Conservation (phyloP, 257 asterid genomes). For the Nicotiana sylvestris region DNA sequence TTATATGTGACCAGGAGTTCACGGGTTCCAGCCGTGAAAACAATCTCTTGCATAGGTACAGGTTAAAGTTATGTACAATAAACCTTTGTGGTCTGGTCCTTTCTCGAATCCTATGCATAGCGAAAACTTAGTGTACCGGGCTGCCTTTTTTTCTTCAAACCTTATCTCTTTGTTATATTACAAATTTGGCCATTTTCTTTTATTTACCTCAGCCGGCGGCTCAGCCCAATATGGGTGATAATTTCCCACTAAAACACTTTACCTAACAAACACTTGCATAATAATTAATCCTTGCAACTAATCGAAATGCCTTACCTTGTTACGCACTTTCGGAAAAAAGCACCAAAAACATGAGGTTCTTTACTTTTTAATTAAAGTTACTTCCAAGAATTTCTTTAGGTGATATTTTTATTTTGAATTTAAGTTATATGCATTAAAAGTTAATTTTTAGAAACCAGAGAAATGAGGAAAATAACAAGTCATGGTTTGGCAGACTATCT, state of each 20-base stretch:
- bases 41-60: too few species aligned
- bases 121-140: fast-evolving
- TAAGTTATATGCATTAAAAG: neutral
- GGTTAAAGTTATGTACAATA: too few species aligned
- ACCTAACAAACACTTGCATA: neutral
- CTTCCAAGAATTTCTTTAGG: too few species aligned
- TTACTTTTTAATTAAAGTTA: too few species aligned
- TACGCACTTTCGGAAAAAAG: neutral
- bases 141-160: neutral
- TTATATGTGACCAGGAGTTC: too few species aligned
- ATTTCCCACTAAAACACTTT: neutral
- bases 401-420: too few species aligned
- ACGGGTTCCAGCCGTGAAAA: too few species aligned
- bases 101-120: fast-evolving
- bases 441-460: neutral
- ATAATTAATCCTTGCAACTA: too few species aligned
- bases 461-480: neutral
- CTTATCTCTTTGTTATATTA: neutral
- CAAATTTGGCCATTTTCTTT: neutral
- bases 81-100: too few species aligned
- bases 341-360: neutral
- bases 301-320: too few species aligned
- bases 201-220: neutral
- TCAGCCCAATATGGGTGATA: neutral
- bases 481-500: neutral